These are phyloP conservation scores for Evansstolkia leycettana DNA, from an alignment of 495 filamentous ascomycete genomes.

Conservation along the genomic window DNA sequence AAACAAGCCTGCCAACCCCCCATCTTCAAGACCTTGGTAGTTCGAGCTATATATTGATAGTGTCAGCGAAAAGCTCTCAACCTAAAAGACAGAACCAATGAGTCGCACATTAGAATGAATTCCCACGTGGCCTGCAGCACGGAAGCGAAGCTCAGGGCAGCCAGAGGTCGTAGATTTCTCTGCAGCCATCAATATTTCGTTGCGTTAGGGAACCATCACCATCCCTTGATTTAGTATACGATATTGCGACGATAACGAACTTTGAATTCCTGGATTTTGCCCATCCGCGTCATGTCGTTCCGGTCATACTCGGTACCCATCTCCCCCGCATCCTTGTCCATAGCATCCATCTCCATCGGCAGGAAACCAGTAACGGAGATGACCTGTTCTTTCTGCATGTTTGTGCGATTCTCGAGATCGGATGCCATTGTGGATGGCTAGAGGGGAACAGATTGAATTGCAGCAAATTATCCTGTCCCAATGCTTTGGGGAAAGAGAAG, in stretches of 20 bases:
- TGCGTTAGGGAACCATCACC: background rate
- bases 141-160: conserved; percentile 15
- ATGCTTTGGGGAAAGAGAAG: no score
- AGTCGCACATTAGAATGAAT: conserved; percentile 14
- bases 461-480: no score
- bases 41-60: conserved; percentile 5
- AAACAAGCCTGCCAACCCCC: conserved; percentile 9
- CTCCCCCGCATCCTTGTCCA: background rate
- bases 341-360: background rate
- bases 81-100: no score
- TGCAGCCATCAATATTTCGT: background rate
- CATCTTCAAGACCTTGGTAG: conserved; percentile 10
- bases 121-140: conserved; percentile 19
- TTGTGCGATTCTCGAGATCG: no score
- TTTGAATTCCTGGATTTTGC: conserved; percentile 14
- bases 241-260: conserved; percentile 1
- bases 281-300: conserved; percentile 14
- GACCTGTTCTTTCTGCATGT: no score
- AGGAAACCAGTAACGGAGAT: no score
- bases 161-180: conserved; percentile 14
- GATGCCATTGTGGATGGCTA: no score
- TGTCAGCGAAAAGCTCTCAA: background rate
- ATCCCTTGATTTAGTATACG: no score
- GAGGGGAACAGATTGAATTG: no score
- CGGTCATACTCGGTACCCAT: background rate